Conservation (phyloP, 2,329 filamentous ascomycete genomes). For the Didymella sp. region DNA sequence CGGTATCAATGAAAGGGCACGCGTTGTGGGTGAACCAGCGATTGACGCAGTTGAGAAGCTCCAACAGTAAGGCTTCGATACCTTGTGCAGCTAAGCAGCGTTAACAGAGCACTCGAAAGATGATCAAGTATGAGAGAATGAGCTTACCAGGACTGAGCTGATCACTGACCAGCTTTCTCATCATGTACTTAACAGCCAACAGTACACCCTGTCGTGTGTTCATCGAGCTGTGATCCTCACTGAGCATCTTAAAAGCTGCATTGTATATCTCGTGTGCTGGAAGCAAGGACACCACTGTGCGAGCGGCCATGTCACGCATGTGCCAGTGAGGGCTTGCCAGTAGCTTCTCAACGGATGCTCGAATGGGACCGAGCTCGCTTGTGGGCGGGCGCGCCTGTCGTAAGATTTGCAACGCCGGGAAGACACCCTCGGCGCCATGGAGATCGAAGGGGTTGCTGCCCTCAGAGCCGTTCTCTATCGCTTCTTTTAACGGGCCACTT, state of each 20-base stretch:
- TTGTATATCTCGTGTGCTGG: slow-evolving; percentile 32
- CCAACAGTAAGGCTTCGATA: slow-evolving; percentile 29
- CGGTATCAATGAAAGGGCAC: slow-evolving; percentile 46
- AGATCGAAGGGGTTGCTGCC: slow-evolving; percentile 42
- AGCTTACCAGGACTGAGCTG: background rate
- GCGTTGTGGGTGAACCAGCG: slow-evolving; percentile 27
- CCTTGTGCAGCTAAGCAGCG: slow-evolving; percentile 21
- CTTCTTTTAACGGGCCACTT: slow-evolving; percentile 36
- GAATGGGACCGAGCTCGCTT: slow-evolving; percentile 62
- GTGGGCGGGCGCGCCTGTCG: slow-evolving; percentile 73
- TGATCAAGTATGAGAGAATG: background rate
- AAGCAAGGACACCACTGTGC: slow-evolving; percentile 62
- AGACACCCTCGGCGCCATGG: slow-evolving; percentile 69
- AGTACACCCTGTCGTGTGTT: slow-evolving; percentile 45
- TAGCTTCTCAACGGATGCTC: slow-evolving; percentile 66
- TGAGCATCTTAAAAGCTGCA: slow-evolving; percentile 31
- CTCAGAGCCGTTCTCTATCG: slow-evolving; percentile 27
- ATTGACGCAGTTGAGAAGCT: slow-evolving; percentile 23
- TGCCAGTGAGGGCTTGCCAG: slow-evolving; percentile 78
- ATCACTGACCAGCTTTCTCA: slow-evolving; percentile 30
- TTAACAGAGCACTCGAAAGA: slow-evolving; percentile 1
- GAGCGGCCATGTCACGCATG: slow-evolving; percentile 79
- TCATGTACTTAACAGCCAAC: slow-evolving; percentile 42
- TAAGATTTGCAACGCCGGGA: slow-evolving; percentile 82
- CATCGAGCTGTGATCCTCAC: slow-evolving; percentile 15